Base-by-base conservation (phyloP, 345 rosid genomes). In the Heritiera littoralis region DNA sequence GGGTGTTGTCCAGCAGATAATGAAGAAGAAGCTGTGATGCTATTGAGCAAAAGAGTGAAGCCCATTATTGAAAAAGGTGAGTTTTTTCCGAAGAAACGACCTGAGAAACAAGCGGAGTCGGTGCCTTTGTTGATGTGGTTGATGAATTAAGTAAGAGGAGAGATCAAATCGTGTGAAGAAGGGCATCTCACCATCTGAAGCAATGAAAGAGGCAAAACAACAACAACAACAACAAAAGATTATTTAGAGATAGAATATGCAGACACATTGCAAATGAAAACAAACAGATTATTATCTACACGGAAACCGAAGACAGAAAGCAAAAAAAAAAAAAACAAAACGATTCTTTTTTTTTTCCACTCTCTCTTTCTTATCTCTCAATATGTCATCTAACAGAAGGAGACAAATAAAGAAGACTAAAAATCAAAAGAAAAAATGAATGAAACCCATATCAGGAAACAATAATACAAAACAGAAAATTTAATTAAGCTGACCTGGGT, bases 151-250 rank as follows among this genome's bases (percentile, higher is more conserved):
- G 83, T 76, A 73, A 64, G 70, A 74, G 11, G 71, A 79, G 79
- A 83, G 78, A 88, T 82, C 81, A 51, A 83, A 69, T 66, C 85
- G 86, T 84, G 80, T 76, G 83, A 66, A 78, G 86, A 83, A 72
- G 84, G 79, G 93, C 93, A 90, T 89, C 85, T 86, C 93, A 87
- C 88, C 88, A 85, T 86, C 88, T 85, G 91, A 72, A 71, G 74
- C 70, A 74, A 74, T 74, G 76, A 76, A 77, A 67, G 74, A 17
- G 30, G 61, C 60, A 66, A 78, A 63, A 78, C 74, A 80, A 76
- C 83, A 86, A 78, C 74, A 80, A 76, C 83, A 86, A 77, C 61
- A 73, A 54, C 79, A 35, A 65, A 35, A 40, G 76, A 82, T 69
- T 82, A 75, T 61, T 20, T 78, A 84, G 80, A 81, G 80, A 77